Percentiles rank a stretch among this genome's conserved stretches.
Conservation (phyloP, 495 filamentous ascomycete genomes). For the Haplographium delicatum region DNA sequence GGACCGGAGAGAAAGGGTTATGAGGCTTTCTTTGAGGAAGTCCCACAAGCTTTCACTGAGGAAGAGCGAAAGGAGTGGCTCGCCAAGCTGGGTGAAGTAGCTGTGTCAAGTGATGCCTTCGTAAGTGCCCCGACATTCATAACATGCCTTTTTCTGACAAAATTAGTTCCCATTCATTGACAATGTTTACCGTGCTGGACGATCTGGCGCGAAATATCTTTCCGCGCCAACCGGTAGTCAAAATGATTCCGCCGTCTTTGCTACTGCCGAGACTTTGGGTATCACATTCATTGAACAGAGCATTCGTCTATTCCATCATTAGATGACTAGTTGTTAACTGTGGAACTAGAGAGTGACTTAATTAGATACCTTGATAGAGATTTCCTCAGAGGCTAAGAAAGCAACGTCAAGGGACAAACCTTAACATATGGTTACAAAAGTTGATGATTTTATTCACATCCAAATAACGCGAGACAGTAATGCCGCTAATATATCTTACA, state of each 20-base stretch:
- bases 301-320: slow-evolving; percentile 30
- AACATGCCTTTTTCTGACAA: slow-evolving; percentile 1
- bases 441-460: too few species aligned
- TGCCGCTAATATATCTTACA: too few species aligned
- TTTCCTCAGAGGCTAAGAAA: slow-evolving; percentile 7
- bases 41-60: slow-evolving; percentile 75
- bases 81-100: slow-evolving; percentile 71
- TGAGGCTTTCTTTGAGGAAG: slow-evolving; percentile 85
- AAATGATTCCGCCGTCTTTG: slow-evolving; percentile 83
- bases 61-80: slow-evolving; percentile 85
- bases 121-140: slow-evolving; percentile 49
- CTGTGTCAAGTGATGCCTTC: slow-evolving; percentile 89
- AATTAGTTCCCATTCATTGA: slow-evolving; percentile 91
- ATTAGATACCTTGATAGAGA: slow-evolving; percentile 27
- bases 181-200: slow-evolving; percentile 85
- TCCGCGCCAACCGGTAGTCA: slow-evolving; percentile 90
- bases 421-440: too few species aligned
- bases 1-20: slow-evolving; percentile 80
- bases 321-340: slow-evolving; percentile 5
- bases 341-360: slow-evolving; percentile 23
- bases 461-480: too few species aligned
- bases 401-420: neutral
- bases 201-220: slow-evolving; percentile 91
- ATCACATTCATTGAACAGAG: slow-evolving; percentile 63
- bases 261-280: slow-evolving; percentile 87